Base-by-base conservation (phyloP, 345 rosid species). In the Salix exigua region DNA sequence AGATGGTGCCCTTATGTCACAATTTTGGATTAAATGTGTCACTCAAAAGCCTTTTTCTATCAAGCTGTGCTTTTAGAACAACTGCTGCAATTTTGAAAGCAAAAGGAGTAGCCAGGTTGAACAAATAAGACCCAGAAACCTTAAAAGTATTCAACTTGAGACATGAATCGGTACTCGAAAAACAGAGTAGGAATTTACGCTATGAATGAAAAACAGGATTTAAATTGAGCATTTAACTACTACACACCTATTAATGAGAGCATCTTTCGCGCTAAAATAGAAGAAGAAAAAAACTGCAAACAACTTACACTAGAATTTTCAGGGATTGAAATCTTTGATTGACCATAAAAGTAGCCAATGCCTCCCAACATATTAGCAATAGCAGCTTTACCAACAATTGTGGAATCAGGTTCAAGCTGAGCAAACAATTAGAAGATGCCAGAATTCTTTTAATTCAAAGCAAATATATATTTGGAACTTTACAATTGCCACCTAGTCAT, bases 321-420 rank as follows among this genome's bases (percentile, higher is more conserved):
- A 16, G 93, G 91, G 77, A 80, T 66, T 38, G 92, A 78, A 61
- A 95, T 85, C 83, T 84, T 93, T 71, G 97, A 93, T 81, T 89
- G 96, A 50, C 99, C 99, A 84, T 90, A 95, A 61, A 93, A 90
- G 85, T 95, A 95, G 71, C 99, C 98, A 85, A 95, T 89, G 77
- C 97, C 94, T 66, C 99, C 99, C 84, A 95, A 81, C 97, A 95
- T 86, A 82, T 93, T 95, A 28, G 88, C 91, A 66, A 93, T 75
- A 69, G 93, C 94, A 81, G 91, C 92, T 86, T 93, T 95, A 38
- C 96, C 99, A 26, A 89, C 94, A 64, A 46, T 71, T 66, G 78
- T 40, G 18, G 91, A 86, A 63, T 91, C 91, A 30, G 80, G 68
- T 83, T 88, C 94, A 78, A 91, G 85, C 98, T 95, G 93, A 70